Evolutionary conservation across 129 eudicot species (phyloP).

Genomic region (Mikania micrantha): DNA sequence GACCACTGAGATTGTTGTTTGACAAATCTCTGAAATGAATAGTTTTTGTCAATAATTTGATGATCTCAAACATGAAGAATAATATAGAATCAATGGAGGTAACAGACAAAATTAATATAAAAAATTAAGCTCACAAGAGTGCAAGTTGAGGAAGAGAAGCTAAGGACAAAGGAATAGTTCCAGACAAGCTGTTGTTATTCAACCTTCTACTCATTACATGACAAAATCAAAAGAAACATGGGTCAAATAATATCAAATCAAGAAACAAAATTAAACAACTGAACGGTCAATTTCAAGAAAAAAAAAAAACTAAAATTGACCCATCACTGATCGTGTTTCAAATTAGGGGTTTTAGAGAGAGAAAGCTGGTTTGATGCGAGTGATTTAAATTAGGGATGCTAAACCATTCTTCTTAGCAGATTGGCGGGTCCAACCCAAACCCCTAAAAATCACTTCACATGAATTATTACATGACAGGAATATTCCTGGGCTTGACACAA

Average conservation of each 20-base stretch:
- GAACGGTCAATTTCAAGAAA: constrained; percentile 9
- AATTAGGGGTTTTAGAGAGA: constrained; percentile 28
- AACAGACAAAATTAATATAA: constrained; percentile 15
- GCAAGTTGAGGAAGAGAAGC: constrained; percentile 80
- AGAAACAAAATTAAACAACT: constrained; percentile 22
- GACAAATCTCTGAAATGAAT: constrained; percentile 81
- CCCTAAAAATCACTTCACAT: too few relatives aligned
- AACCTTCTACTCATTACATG: constrained; percentile 73
- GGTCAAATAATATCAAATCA: constrained; percentile 28
- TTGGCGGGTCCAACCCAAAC: too few relatives aligned
- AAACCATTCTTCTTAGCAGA: too few relatives aligned
- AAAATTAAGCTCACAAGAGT: constrained; percentile 68
- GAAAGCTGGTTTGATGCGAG: neutral
- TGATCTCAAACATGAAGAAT: constrained; percentile 18
- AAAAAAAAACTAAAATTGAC: constrained; percentile 21
- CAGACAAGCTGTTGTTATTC: constrained; percentile 93
- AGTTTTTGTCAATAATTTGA: constrained; percentile 19
- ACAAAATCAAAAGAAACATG: constrained; percentile 30
- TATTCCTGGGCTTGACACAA: too few relatives aligned
- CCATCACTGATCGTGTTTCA: constrained; percentile 15
- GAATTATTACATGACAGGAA: too few relatives aligned
- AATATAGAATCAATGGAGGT: neutral
- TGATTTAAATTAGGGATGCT: too few relatives aligned
- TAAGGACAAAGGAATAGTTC: constrained; percentile 72
- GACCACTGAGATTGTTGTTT: constrained; percentile 96